A percentile compares a stretch with the other conserved stretches of the same genome.
phyloP scores from a whole-genome alignment of 2,329 filamentous ascomycete genomes.

The Beauveria asiatica region DNA sequence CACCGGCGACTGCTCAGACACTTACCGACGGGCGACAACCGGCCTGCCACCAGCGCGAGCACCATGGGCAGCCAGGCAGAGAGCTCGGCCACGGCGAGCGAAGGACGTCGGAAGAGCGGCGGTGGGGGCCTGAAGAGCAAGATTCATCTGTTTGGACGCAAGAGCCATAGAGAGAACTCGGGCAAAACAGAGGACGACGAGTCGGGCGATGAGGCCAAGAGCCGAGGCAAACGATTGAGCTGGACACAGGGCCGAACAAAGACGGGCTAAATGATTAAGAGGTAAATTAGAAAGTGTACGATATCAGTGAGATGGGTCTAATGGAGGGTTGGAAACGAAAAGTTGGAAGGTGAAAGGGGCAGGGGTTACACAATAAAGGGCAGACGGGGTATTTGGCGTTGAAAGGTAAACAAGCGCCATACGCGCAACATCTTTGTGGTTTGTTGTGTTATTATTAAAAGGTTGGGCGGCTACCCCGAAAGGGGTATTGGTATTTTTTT shows the following conservation, averaged over 20 bases:
- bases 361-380: neutral
- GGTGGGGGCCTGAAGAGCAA: conserved; percentile 27
- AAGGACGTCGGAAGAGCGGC: conserved; percentile 20
- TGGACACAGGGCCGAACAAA: conserved; percentile 16
- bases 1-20: conserved; percentile 14
- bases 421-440: conserved; percentile 1
- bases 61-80: conserved; percentile 16
- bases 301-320: neutral
- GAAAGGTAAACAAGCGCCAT: neutral
- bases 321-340: neutral
- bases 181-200: conserved; percentile 16
- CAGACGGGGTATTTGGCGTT: neutral
- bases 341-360: neutral
- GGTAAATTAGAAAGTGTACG: neutral
- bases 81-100: conserved; percentile 10
- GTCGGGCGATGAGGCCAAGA: conserved; percentile 17
- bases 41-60: conserved; percentile 23
- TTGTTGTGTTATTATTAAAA: neutral
- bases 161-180: conserved; percentile 19
- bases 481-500: neutral
- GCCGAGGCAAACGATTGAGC: conserved; percentile 13
- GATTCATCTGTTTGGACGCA: conserved; percentile 26
- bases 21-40: conserved; percentile 18
- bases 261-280: conserved; percentile 12
- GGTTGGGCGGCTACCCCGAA: neutral